Evolutionary conservation across 1,284 basidiomycete genomes (phyloP).

Genomic region (Tylopilus sp.): DNA sequence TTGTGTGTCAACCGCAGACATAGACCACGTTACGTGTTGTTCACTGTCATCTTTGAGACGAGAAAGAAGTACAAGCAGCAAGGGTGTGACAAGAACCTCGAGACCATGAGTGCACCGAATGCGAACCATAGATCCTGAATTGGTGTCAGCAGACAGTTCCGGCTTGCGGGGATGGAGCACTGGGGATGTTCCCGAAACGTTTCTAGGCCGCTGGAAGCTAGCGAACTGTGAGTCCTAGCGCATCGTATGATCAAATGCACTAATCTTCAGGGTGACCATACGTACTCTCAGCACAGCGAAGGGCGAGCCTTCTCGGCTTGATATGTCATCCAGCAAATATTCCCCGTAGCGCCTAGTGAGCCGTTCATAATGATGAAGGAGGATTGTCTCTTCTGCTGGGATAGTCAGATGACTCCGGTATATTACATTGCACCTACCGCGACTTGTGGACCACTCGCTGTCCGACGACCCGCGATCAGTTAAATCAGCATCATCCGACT

Average conservation of each 20-base stretch:
- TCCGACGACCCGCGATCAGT: constrained; percentile 52
- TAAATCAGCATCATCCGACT: constrained; percentile 70
- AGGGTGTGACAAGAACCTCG: constrained; percentile 43
- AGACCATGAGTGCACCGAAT: constrained; percentile 34
- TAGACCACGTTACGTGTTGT: constrained; percentile 35
- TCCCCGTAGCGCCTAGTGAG: constrained; percentile 34
- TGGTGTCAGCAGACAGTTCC: not conserved
- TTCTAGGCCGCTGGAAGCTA: constrained; percentile 12
- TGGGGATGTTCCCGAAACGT: constrained; percentile 1
- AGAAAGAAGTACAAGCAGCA: constrained; percentile 38
- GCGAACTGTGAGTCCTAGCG: constrained; percentile 12
- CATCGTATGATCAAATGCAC: not conserved
- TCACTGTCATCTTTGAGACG: constrained; percentile 43
- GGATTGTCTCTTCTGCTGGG: constrained; percentile 16
- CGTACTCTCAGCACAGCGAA: constrained; percentile 35
- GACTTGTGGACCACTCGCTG: constrained; percentile 51
- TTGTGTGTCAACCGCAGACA: not conserved
- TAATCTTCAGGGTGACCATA: not conserved
- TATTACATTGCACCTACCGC: constrained; percentile 18
- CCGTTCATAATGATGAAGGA: constrained; percentile 26
- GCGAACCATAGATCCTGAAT: constrained; percentile 18
- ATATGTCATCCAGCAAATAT: constrained; percentile 27
- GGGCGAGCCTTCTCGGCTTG: constrained; percentile 37
- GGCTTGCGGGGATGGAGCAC: constrained; percentile 3
- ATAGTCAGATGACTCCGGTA: constrained; percentile 10